phyloP scores from a whole-genome alignment of 1,284 basidiomycete genomes.

The Malassezia pachydermatis region DNA sequence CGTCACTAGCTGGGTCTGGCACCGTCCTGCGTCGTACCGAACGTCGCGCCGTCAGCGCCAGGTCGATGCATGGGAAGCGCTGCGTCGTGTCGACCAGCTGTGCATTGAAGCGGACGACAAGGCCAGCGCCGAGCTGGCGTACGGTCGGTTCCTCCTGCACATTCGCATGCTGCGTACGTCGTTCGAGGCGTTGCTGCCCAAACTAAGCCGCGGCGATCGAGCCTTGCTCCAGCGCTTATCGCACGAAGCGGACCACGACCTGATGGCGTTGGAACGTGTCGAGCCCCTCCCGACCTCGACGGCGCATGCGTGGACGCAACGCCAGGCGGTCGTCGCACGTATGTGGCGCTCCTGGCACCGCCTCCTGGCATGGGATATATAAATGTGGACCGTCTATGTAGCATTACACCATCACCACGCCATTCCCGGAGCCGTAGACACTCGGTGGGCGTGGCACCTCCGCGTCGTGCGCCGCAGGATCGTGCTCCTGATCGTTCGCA shows the following conservation, averaged over 20 bases:
- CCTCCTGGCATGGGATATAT: conserved; percentile 1
- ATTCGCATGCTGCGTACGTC: conserved; percentile 59
- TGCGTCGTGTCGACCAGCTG: conserved; percentile 42
- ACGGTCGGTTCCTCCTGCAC: conserved; percentile 65
- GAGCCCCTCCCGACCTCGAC: no score
- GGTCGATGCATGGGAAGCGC: conserved; percentile 16
- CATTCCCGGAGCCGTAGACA: conserved; percentile 32
- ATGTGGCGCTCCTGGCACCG: conserved; percentile 77
- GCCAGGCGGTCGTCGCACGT: conserved; percentile 59
- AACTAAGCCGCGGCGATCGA: conserved; percentile 20
- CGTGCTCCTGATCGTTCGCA: conserved; percentile 36
- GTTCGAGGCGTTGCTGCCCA: conserved; percentile 29
- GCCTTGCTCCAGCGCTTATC: conserved; percentile 51
- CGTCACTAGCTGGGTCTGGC: conserved; percentile 49
- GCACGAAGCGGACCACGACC: conserved; percentile 72
- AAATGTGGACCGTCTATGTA: background rate
- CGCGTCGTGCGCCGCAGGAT: conserved; percentile 24
- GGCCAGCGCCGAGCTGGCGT: conserved; percentile 48
- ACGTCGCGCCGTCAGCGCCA: background rate
- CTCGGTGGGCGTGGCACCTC: conserved; percentile 13
- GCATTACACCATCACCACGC: conserved; percentile 42
- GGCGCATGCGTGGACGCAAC: conserved; percentile 11
- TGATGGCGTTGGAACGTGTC: conserved; percentile 71
- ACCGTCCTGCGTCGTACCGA: conserved; percentile 28
- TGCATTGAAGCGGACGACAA: conserved; percentile 16